phyloP scores from a whole-genome alignment of 1,139 yeast genomes.

The Pichia sp. region DNA sequence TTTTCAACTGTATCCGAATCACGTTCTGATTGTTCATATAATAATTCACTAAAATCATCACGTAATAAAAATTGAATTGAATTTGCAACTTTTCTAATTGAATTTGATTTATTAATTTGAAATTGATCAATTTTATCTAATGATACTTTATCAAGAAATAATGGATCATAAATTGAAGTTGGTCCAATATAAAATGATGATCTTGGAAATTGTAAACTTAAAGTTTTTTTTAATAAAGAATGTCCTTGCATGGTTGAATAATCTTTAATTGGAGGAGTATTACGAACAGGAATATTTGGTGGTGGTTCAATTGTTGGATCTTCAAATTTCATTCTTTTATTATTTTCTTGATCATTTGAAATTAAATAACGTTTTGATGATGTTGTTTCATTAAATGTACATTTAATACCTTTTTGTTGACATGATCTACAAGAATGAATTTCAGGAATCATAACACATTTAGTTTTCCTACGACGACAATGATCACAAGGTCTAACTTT shows the following conservation, averaged over 20 bases:
- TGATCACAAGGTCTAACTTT: conserved; percentile 55
- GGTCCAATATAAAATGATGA: conserved; percentile 75
- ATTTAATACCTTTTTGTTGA: conserved; percentile 58
- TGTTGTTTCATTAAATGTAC: conserved; percentile 41
- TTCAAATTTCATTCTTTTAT: conserved; percentile 28
- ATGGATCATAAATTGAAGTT: conserved; percentile 60
- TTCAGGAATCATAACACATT: conserved; percentile 57
- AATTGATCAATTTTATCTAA: conserved; percentile 59
- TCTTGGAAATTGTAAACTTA: conserved; percentile 57
- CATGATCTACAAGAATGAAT: conserved; percentile 60
- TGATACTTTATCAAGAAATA: conserved; percentile 47
- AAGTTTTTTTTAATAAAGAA: conserved; percentile 31
- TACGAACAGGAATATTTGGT: conserved; percentile 50
- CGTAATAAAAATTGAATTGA: conserved; percentile 59
- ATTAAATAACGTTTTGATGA: conserved; percentile 24
- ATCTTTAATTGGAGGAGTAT: conserved; percentile 49
- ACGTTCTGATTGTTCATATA: conserved; percentile 56
- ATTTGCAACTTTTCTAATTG: conserved; percentile 62
- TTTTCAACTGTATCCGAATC: conserved; percentile 69
- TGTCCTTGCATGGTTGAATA: conserved; percentile 46
- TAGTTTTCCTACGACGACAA: conserved; percentile 59
- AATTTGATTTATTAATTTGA: conserved; percentile 49
- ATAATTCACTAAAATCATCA: conserved; percentile 65
- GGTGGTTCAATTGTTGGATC: conserved; percentile 34
- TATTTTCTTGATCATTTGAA: conserved; percentile 11